Evolutionary conservation across 345 rosid species (phyloP).

Genomic region (Brassica cretica): DNA sequence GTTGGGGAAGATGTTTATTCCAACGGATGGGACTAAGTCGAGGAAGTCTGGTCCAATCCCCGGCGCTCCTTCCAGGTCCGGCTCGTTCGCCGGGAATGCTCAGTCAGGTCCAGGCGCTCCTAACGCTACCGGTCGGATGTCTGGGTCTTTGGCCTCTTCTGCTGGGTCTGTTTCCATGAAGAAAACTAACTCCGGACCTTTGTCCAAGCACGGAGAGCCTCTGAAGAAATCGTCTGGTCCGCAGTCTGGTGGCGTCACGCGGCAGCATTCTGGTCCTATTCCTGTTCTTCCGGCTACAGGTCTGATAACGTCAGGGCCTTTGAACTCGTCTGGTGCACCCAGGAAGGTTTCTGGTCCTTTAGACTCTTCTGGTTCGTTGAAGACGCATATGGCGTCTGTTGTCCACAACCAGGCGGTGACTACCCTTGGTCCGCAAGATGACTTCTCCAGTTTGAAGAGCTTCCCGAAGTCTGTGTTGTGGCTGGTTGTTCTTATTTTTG

Average conservation of each 20-base stretch:
- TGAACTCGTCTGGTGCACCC: constrained; percentile 88
- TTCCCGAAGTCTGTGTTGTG: constrained; percentile 90
- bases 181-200: constrained; percentile 94
- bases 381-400: constrained; percentile 59
- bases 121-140: constrained; percentile 67
- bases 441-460: constrained; percentile 74
- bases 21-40: constrained; percentile 79
- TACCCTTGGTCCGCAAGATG: constrained; percentile 76
- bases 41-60: constrained; percentile 95
- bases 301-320: constrained; percentile 95
- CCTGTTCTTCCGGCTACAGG: constrained; percentile 93
- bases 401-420: constrained; percentile 89
- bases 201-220: constrained; percentile 93
- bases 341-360: constrained; percentile 95
- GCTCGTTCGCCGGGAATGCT: constrained; percentile 89
- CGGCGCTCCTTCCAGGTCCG: constrained; percentile 80
- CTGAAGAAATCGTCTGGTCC: constrained; percentile 96
- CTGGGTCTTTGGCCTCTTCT: constrained; percentile 67
- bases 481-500: constrained; percentile 79
- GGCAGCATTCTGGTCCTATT: constrained; percentile 93
- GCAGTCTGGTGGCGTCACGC: constrained; percentile 88
- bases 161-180: constrained; percentile 78
- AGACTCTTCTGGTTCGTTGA: constrained; percentile 80
- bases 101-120: constrained; percentile 82
- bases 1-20: constrained; percentile 95